Evolutionary conservation across 805 yeast species (phyloP).

Genomic region (Metschnikowia henanensis): DNA sequence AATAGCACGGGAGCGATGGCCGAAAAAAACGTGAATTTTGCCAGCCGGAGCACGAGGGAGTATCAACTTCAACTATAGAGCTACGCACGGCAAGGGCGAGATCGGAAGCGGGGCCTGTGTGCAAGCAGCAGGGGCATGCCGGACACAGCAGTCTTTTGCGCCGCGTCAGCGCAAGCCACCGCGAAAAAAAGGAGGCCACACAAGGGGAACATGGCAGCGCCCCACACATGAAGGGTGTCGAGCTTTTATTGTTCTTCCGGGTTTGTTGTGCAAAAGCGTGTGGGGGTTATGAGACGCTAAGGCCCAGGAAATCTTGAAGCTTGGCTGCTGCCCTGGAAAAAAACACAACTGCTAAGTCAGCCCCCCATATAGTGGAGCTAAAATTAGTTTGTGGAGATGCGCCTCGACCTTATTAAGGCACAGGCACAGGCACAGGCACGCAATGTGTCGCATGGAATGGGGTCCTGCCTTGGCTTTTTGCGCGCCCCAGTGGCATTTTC

Average conservation of each 20-base stretch:
- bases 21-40: too few relatives aligned
- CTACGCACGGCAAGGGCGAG: constrained; percentile 9
- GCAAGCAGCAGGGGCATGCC: constrained; percentile 8
- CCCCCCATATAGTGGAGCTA: too few relatives aligned
- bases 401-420: not conserved
- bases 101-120: constrained; percentile 7
- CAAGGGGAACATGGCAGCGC: constrained; percentile 1
- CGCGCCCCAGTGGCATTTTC: too few relatives aligned
- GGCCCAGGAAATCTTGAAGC: too few relatives aligned
- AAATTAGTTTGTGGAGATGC: constrained; percentile 7
- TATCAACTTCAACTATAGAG: not conserved
- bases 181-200: not conserved
- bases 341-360: too few relatives aligned
- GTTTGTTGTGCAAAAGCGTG: not conserved
- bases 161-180: constrained; percentile 6
- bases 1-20: too few relatives aligned
- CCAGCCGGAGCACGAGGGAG: not conserved
- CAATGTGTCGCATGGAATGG: constrained; percentile 8
- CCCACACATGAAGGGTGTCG: not conserved
- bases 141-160: not conserved
- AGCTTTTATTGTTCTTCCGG: not conserved
- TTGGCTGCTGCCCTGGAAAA: too few relatives aligned
- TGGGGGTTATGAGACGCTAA: too few relatives aligned
- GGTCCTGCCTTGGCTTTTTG: not conserved
- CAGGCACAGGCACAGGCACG: constrained; percentile 11